Evolutionary conservation across 345 rosid species (phyloP).

Genomic region (Hevea brasiliensis): DNA sequence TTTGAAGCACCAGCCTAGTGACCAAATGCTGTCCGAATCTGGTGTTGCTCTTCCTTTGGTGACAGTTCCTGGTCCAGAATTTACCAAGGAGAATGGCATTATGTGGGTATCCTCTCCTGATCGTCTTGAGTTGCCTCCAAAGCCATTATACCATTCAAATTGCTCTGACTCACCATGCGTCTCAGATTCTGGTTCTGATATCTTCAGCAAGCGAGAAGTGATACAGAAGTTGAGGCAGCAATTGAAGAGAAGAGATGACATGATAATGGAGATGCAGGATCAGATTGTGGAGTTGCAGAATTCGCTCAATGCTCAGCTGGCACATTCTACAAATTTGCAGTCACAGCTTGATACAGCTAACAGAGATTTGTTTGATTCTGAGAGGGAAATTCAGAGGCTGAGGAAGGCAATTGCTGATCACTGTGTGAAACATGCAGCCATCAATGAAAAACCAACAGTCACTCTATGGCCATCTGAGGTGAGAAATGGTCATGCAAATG

Average conservation of each 20-base stretch:
- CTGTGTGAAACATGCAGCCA: constrained; percentile 46
- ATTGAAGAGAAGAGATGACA: constrained; percentile 87
- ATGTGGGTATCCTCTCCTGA: constrained; percentile 83
- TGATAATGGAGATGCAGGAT: constrained; percentile 97
- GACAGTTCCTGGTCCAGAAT: constrained; percentile 60
- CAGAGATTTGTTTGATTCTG: constrained; percentile 72
- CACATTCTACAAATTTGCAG: constrained; percentile 68
- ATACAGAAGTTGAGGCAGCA: constrained; percentile 92
- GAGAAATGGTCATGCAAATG: constrained; percentile 59
- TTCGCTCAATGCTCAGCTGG: constrained; percentile 59
- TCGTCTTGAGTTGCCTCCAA: constrained; percentile 72
- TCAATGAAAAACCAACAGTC: constrained; percentile 39
- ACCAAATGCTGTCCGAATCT: constrained; percentile 49
- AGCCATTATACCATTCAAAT: constrained; percentile 69
- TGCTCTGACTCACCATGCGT: constrained; percentile 95
- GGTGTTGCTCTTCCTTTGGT: constrained; percentile 69
- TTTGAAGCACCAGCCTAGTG: constrained; percentile 40
- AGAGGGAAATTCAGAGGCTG: constrained; percentile 81
- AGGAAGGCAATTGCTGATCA: constrained; percentile 90
- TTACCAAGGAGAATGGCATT: constrained; percentile 60
- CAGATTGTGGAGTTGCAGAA: constrained; percentile 72
- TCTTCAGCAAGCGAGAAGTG: constrained; percentile 89
- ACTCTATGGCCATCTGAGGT: constrained; percentile 49
- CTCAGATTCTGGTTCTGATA: constrained; percentile 97
- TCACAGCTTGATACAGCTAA: constrained; percentile 72